A percentile compares a stretch with the other conserved stretches of the same genome.
Evolutionary conservation across 192 early-diverging fungal genomes (phyloP).

Genomic region (Entrophospora sp.): DNA sequence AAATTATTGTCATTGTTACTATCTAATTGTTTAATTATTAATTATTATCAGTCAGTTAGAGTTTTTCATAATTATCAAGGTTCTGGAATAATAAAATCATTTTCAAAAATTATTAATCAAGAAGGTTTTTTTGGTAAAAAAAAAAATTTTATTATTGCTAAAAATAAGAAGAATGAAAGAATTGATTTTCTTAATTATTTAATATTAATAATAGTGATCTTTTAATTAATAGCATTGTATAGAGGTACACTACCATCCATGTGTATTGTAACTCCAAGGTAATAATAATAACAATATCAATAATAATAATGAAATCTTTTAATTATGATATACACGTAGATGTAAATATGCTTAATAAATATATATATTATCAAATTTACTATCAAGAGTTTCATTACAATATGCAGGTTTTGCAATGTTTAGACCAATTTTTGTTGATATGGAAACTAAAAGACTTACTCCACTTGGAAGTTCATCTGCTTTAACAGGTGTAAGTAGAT

Average conservation of each 20-base stretch:
- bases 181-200: no score
- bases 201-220: no score
- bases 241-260: constrained; percentile 32
- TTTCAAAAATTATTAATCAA: constrained; percentile 21
- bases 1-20: no score
- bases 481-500: constrained; percentile 28
- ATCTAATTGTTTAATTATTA: not conserved
- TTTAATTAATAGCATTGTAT: constrained; percentile 24
- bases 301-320: not conserved
- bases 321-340: no score
- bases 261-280: constrained; percentile 34
- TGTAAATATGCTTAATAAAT: no score
- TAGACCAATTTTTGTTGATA: constrained; percentile 34
- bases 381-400: constrained; percentile 27
- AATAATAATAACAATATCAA: not conserved
- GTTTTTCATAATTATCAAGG: constrained; percentile 26
- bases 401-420: constrained; percentile 35
- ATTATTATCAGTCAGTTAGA: constrained; percentile 24
- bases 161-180: no score
- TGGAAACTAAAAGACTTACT: constrained; percentile 29
- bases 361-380: no score
- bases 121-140: constrained; percentile 30
- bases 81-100: constrained; percentile 25
- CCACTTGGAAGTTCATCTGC: constrained; percentile 32
- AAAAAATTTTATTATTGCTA: no score